phyloP scores from a whole-genome alignment of 2,329 filamentous ascomycete genomes.

The Aspergillus sp. region DNA sequence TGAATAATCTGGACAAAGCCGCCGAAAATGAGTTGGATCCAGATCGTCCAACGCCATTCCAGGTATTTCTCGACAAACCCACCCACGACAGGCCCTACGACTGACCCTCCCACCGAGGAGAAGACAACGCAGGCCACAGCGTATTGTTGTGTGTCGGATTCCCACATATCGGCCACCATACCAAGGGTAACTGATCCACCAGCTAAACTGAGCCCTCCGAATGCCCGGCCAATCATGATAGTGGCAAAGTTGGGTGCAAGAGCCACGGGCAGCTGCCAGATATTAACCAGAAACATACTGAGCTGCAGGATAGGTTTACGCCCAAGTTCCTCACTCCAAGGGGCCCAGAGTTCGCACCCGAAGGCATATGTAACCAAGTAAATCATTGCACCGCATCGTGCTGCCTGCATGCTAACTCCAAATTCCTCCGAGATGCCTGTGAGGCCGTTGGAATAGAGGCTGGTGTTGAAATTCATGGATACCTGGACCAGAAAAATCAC shows the following conservation, averaged over 20 bases:
- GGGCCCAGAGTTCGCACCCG: slow-evolving; percentile 84
- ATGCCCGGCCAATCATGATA: slow-evolving; percentile 67
- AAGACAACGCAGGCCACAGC: slow-evolving; percentile 76
- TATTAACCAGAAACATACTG: slow-evolving; percentile 72
- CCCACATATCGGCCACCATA: slow-evolving; percentile 74
- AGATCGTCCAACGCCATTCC: slow-evolving; percentile 74
- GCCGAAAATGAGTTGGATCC: slow-evolving; percentile 84
- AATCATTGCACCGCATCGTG: slow-evolving; percentile 71
- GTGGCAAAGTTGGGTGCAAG: slow-evolving; percentile 71
- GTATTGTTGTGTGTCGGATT: slow-evolving; percentile 71
- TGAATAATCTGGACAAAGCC: slow-evolving; percentile 67
- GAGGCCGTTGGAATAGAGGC: slow-evolving; percentile 69
- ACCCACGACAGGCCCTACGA: slow-evolving; percentile 73
- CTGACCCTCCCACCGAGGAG: slow-evolving; percentile 74
- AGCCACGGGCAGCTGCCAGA: slow-evolving; percentile 72
- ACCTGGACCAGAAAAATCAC: slow-evolving; percentile 72
- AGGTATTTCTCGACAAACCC: slow-evolving; percentile 70
- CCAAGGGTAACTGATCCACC: slow-evolving; percentile 72
- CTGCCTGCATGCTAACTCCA: slow-evolving; percentile 65
- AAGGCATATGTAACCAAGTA: slow-evolving; percentile 81
- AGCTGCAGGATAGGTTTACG: slow-evolving; percentile 73
- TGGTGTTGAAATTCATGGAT: slow-evolving; percentile 79
- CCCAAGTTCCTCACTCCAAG: slow-evolving; percentile 81
- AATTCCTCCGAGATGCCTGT: slow-evolving; percentile 67
- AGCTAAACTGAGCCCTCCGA: slow-evolving; percentile 69